Percentiles rank a stretch among this genome's conserved stretches.
These are phyloP conservation scores for Aspergillus funiculosus DNA, from an alignment of 495 filamentous ascomycete species.

Conservation along the genomic window DNA sequence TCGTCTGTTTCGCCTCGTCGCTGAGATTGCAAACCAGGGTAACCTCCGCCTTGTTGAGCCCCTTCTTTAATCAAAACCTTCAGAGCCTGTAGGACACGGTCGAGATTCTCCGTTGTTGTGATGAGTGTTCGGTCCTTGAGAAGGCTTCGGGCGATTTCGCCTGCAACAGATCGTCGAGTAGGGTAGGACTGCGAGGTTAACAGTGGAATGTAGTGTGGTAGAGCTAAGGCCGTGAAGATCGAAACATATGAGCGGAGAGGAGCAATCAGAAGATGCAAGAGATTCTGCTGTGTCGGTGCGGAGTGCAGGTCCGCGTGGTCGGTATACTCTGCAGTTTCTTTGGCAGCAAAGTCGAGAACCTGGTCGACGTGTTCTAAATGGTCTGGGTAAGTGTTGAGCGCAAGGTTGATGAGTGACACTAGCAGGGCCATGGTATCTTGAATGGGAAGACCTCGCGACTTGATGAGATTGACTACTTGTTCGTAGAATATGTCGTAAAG, in stretches of 20 bases:
- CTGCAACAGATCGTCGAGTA: conserved; percentile 83
- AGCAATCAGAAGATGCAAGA: conserved; percentile 79
- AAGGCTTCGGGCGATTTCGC: conserved; percentile 72
- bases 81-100: conserved; percentile 81
- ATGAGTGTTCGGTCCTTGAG: conserved; percentile 76
- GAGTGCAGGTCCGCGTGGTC: conserved; percentile 95
- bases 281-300: conserved; percentile 74
- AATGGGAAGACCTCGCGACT: conserved; percentile 82
- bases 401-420: conserved; percentile 86
- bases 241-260: conserved; percentile 87
- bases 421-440: conserved; percentile 90
- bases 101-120: conserved; percentile 67
- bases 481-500: conserved; percentile 98
- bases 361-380: conserved; percentile 93
- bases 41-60: conserved; percentile 73
- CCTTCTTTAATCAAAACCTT: conserved; percentile 92
- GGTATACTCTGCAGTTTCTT: conserved; percentile 82
- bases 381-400: conserved; percentile 91
- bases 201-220: conserved; percentile 86
- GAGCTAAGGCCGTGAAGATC: conserved; percentile 84
- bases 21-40: conserved; percentile 67
- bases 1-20: conserved; percentile 81
- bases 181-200: conserved; percentile 89
- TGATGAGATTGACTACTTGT: conserved; percentile 88
- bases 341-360: conserved; percentile 79